A percentile compares a stretch with the other conserved stretches of the same genome.
Evolutionary conservation across 352 stramenopile species (phyloP).

Genomic region (Phytophthora cryptogea): DNA sequence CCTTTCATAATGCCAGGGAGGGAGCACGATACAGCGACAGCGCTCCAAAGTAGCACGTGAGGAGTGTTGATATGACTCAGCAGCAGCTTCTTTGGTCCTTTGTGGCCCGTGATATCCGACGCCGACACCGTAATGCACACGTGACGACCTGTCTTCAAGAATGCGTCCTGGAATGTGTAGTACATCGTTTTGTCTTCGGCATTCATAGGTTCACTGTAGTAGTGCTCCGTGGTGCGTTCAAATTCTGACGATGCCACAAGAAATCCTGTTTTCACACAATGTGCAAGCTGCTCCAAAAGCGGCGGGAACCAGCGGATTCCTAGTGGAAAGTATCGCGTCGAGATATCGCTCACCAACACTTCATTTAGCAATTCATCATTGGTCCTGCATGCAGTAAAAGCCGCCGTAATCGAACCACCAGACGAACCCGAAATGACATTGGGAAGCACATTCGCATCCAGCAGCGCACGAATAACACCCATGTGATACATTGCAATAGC

Average conservation of each 20-base stretch:
- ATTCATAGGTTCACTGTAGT: conserved; percentile 83
- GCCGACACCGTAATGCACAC: conserved; percentile 95
- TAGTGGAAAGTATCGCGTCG: conserved; percentile 53
- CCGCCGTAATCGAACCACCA: conserved; percentile 90
- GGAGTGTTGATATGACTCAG: conserved; percentile 94
- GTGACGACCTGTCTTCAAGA: conserved; percentile 90
- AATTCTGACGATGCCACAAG: conserved; percentile 86
- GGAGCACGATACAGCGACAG: conserved; percentile 91
- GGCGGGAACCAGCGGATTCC: conserved; percentile 82
- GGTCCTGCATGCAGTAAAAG: conserved; percentile 83
- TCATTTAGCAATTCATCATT: conserved; percentile 77
- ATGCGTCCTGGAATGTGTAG: conserved; percentile 95
- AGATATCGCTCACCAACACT: conserved; percentile 59
- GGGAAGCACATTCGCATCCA: conserved; percentile 87
- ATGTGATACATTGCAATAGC: conserved; percentile 95
- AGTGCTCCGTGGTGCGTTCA: conserved; percentile 91
- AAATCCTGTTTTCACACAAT: conserved; percentile 90
- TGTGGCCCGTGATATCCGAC: conserved; percentile 88
- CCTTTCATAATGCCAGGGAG: conserved; percentile 92
- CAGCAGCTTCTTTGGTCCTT: conserved; percentile 78
- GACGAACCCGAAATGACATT: conserved; percentile 94
- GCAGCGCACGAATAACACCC: conserved; percentile 89
- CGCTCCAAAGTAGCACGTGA: conserved; percentile 91
- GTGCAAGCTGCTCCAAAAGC: conserved; percentile 81
- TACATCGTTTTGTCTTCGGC: conserved; percentile 49